phyloP scores from a whole-genome alignment of 1,284 basidiomycete genomes.

The Irpex lacteus region DNA sequence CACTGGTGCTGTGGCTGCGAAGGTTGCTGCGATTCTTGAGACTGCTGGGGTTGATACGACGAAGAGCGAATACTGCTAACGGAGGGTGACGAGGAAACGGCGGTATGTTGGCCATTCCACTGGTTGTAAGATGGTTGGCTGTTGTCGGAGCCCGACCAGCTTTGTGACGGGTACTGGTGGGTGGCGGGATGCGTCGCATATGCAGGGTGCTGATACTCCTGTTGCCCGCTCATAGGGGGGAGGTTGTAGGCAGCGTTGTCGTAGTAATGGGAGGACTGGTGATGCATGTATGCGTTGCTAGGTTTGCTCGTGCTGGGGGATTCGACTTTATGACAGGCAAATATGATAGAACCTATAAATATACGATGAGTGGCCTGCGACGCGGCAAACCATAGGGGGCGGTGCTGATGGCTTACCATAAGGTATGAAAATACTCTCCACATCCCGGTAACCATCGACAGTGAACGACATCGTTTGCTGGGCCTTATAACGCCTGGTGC shows the following conservation, averaged over 20 bases:
- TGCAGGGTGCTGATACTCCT: constrained; percentile 31
- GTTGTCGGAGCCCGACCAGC: constrained; percentile 46
- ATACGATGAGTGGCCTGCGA: constrained; percentile 10
- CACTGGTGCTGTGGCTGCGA: constrained; percentile 21
- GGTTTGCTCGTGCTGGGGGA: constrained; percentile 35
- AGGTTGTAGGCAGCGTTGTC: constrained; percentile 42
- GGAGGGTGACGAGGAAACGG: constrained; percentile 29
- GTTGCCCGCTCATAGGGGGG: constrained; percentile 36
- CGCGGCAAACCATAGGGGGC: constrained; percentile 1
- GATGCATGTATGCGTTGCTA: constrained; percentile 28
- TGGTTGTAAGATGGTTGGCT: constrained; percentile 33
- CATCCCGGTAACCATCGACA: constrained; percentile 59
- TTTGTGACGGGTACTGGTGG: constrained; percentile 43
- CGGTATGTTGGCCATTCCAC: constrained; percentile 34
- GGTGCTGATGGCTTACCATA: constrained; percentile 62
- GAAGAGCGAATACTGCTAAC: constrained; percentile 49
- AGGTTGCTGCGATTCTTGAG: constrained; percentile 28
- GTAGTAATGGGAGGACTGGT: constrained; percentile 42
- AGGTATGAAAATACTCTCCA: constrained; percentile 91
- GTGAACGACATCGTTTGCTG: constrained; percentile 65
- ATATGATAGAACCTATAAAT: constrained; percentile 69
- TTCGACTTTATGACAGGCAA: constrained; percentile 77
- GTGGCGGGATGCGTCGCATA: constrained; percentile 39
- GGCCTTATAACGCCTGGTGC: constrained; percentile 88
- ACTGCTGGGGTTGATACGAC: constrained; percentile 38